Conservation (phyloP, 1,284 basidiomycete species). For the Trametes sp. region DNA sequence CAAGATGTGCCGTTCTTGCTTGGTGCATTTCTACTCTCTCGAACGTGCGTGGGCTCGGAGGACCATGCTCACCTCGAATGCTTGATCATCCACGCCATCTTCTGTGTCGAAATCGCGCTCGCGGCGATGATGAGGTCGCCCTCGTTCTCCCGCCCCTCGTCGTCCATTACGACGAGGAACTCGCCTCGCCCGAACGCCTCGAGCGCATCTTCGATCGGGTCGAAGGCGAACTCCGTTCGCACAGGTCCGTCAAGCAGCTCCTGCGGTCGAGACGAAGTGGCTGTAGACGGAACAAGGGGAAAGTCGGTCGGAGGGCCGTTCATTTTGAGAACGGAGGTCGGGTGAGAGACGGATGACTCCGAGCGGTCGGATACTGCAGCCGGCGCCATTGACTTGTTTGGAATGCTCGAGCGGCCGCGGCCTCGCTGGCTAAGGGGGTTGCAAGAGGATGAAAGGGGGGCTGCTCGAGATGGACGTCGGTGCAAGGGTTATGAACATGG, state of each 20-base stretch:
- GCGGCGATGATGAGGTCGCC: slow-evolving; percentile 93
- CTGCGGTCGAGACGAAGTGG: slow-evolving; percentile 37
- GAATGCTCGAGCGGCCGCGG: not conserved
- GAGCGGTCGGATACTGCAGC: slow-evolving; percentile 15
- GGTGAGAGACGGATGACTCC: slow-evolving; percentile 23
- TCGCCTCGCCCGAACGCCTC: slow-evolving; percentile 84
- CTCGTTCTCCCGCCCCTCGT: slow-evolving; percentile 93
- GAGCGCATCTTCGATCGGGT: slow-evolving; percentile 83
- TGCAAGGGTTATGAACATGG: slow-evolving; percentile 7
- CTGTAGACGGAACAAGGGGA: slow-evolving; percentile 29
- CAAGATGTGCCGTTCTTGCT: too few relatives aligned
- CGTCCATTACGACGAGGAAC: slow-evolving; percentile 96
- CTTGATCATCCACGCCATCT: slow-evolving; percentile 99
- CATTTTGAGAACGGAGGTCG: slow-evolving; percentile 22
- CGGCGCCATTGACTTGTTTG: slow-evolving; percentile 25
- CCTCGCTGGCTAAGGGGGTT: not conserved
- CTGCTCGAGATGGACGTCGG: slow-evolving; percentile 2
- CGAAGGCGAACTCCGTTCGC: slow-evolving; percentile 53
- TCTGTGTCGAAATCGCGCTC: slow-evolving; percentile 85
- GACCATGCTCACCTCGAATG: slow-evolving; percentile 92
- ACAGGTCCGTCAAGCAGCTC: slow-evolving; percentile 34
- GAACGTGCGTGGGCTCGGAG: too few relatives aligned
- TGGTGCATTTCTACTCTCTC: too few relatives aligned
- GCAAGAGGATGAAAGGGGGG: not conserved
- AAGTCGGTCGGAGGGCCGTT: slow-evolving; percentile 24